Evolutionary conservation across 441 rosid genomes (phyloP).

Genomic region (Bruguiera hainesii): DNA sequence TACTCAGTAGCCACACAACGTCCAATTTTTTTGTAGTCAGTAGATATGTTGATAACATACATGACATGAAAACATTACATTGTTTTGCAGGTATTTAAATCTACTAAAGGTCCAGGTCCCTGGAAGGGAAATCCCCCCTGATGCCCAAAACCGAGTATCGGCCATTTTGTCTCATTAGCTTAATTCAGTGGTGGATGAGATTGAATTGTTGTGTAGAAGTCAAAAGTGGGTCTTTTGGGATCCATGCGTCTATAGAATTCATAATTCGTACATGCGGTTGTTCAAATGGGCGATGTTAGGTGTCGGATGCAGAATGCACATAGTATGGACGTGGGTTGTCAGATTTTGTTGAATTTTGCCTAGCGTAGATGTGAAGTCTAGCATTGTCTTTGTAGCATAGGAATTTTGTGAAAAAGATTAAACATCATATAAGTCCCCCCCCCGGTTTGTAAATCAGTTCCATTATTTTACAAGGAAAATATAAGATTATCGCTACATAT

Average conservation of each 20-base stretch:
- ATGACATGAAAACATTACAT: not conserved
- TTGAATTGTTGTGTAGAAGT: constrained; percentile 8
- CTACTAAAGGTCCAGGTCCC: constrained; percentile 72
- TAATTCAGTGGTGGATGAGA: not conserved
- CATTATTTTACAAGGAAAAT: too few species aligned
- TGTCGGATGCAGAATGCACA: constrained; percentile 13
- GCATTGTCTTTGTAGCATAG: not conserved
- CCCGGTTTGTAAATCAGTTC: not conserved
- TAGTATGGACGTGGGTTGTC: constrained; percentile 1
- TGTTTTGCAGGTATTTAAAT: constrained; percentile 46
- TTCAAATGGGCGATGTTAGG: not conserved
- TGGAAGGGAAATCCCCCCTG: constrained; percentile 77
- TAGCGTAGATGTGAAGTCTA: constrained; percentile 6
- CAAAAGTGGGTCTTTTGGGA: not conserved
- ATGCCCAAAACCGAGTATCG: constrained; percentile 57
- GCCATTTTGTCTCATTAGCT: constrained; percentile 53
- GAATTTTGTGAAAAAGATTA: too few species aligned
- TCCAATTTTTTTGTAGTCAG: not conserved
- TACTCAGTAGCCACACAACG: constrained; percentile 3
- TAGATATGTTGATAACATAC: not conserved
- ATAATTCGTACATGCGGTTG: not conserved
- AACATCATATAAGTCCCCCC: too few species aligned
- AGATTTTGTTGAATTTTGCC: constrained; percentile 21
- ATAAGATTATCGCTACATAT: too few species aligned
- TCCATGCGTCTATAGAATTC: constrained; percentile 19